phyloP scores from a whole-genome alignment of 2,329 filamentous ascomycete species.

The Scedosporium dehoogii region DNA sequence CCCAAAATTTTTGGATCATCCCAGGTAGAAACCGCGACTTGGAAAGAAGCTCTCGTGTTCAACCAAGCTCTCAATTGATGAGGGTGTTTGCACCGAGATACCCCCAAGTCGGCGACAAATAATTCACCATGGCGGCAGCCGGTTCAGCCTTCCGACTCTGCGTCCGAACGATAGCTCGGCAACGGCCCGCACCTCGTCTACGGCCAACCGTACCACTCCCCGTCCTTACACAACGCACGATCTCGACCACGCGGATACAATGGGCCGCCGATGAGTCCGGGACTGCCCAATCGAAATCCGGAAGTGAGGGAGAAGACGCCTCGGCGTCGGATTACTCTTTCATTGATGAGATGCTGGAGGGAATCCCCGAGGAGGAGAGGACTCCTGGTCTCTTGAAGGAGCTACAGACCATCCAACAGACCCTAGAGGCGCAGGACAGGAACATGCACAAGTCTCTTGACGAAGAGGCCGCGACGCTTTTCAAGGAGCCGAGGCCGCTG shows the following conservation, averaged over 20 bases:
- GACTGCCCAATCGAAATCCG: conserved; percentile 9
- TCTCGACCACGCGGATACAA: conserved; percentile 12
- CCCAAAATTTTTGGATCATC: conserved; percentile 3
- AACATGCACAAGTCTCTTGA: conserved; percentile 1
- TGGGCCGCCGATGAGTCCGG: conserved; percentile 10
- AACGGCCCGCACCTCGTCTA: conserved; percentile 7
- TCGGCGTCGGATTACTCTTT: conserved; percentile 7
- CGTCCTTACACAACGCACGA: conserved; percentile 8
- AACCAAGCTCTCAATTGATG: conserved; percentile 1
- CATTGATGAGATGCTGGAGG: conserved; percentile 8
- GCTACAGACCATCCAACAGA: conserved; percentile 11
- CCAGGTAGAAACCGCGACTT: neutral
- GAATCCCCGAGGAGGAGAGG: conserved; percentile 8
- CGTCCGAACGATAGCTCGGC: conserved; percentile 12
- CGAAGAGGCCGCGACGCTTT: conserved; percentile 4
- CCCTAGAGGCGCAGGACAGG: neutral
- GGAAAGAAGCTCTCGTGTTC: neutral
- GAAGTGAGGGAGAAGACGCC: neutral
- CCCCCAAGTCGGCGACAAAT: neutral
- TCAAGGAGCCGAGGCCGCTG: conserved; percentile 17
- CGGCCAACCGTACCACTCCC: conserved; percentile 3
- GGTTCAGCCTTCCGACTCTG: conserved; percentile 27
- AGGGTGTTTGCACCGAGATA: conserved; percentile 1
- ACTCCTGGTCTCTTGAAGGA: conserved; percentile 2
- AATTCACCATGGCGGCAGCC: conserved; percentile 25